These are phyloP conservation scores for Cyberlindnera japonica DNA, from an alignment of 805 yeast species.

Conservation along the genomic window DNA sequence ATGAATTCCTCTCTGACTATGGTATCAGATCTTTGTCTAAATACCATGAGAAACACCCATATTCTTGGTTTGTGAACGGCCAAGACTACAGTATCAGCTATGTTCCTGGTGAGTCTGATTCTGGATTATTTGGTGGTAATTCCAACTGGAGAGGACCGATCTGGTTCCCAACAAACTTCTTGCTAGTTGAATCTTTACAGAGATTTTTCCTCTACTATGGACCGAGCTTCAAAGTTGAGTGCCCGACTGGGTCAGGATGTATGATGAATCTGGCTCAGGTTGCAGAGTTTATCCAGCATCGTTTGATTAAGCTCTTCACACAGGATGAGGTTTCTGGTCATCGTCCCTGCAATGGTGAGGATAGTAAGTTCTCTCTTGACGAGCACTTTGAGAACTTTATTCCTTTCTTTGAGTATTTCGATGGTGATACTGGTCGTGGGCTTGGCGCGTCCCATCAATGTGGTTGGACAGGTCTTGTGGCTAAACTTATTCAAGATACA, in stretches of 20 bases:
- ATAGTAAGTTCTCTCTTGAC: conserved; percentile 56
- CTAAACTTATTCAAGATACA: conserved; percentile 86
- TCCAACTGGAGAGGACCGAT: conserved; percentile 98
- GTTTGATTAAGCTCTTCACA: conserved; percentile 72
- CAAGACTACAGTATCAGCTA: conserved; percentile 65
- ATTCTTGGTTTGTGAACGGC: conserved; percentile 79
- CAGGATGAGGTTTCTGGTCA: conserved; percentile 59
- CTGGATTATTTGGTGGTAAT: conserved; percentile 94
- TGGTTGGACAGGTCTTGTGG: conserved; percentile 95
- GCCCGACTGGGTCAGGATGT: conserved; percentile 82
- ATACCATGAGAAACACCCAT: conserved; percentile 80
- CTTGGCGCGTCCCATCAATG: conserved; percentile 91
- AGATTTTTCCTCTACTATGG: conserved; percentile 88
- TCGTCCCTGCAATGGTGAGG: conserved; percentile 78
- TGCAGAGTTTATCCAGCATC: conserved; percentile 85
- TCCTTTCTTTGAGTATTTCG: conserved; percentile 84
- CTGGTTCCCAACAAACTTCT: conserved; percentile 91
- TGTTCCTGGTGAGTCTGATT: conserved; percentile 84
- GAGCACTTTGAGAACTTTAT: conserved; percentile 70
- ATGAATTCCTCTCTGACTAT: conserved; percentile 76
- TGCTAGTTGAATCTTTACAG: conserved; percentile 81
- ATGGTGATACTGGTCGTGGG: conserved; percentile 93
- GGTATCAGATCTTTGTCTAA: conserved; percentile 89
- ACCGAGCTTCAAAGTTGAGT: conserved; percentile 76
- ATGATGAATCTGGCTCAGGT: conserved; percentile 77